These are phyloP conservation scores for Endogone sp. DNA, from an alignment of 192 early-diverging fungal genomes.

Conservation along the genomic window DNA sequence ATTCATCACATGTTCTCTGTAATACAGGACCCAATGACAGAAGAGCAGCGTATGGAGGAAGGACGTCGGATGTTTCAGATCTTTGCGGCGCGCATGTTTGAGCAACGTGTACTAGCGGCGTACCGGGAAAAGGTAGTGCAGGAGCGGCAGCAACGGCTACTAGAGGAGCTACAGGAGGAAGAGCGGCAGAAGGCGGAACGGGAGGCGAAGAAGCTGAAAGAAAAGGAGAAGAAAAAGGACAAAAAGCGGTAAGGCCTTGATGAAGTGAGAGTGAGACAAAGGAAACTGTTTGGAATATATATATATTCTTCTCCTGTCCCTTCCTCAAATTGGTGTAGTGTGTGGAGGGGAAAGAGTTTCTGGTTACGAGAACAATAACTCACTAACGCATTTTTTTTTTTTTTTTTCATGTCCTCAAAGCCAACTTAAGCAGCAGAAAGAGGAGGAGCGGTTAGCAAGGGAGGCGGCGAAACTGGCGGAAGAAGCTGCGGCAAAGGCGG, in stretches of 20 bases:
- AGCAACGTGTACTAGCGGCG: slow-evolving; percentile 89
- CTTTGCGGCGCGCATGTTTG: slow-evolving; percentile 96
- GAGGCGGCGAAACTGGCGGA: slow-evolving; percentile 59
- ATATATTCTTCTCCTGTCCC: background rate
- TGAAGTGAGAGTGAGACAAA: background rate
- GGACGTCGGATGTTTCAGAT: slow-evolving; percentile 93
- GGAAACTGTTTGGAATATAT: too few relatives aligned
- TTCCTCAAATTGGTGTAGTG: background rate
- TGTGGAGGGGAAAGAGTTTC: too few relatives aligned
- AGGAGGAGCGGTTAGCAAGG: slow-evolving; percentile 57
- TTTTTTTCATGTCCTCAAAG: too few relatives aligned
- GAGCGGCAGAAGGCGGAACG: slow-evolving; percentile 58
- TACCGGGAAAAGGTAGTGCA: slow-evolving; percentile 93
- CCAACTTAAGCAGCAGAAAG: slow-evolving; percentile 64
- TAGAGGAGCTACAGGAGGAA: slow-evolving; percentile 87
- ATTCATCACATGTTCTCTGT: slow-evolving; percentile 3
- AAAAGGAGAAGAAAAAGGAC: slow-evolving; percentile 72
- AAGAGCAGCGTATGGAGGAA: slow-evolving; percentile 90
- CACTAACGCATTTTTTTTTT: too few relatives aligned
- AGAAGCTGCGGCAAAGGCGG: slow-evolving; percentile 41
- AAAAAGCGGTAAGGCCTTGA: slow-evolving; percentile 60
- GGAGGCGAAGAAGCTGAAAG: slow-evolving; percentile 51
- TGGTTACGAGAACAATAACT: too few relatives aligned
- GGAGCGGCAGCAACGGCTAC: slow-evolving; percentile 81
- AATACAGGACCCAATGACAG: slow-evolving; percentile 73